Conservation (phyloP, 1,139 yeast genomes). For the Yamadazyma atmosphaerica region DNA sequence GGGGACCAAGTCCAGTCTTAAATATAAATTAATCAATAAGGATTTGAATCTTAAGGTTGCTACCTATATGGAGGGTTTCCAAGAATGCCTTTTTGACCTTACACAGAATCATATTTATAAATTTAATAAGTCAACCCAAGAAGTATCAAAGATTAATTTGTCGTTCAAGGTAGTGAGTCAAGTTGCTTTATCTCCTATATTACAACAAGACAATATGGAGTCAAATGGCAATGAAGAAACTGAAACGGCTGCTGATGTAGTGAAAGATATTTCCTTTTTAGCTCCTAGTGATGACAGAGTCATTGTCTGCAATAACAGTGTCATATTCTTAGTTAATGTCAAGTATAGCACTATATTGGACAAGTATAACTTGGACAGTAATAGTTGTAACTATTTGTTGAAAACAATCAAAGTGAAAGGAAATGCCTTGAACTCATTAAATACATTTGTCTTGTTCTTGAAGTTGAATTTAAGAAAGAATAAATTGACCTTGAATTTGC, state of each 20-base stretch:
- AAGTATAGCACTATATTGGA: conserved; percentile 46
- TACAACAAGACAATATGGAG: conserved; percentile 13
- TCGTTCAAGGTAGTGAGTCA: conserved; percentile 22
- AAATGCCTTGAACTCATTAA: conserved; percentile 35
- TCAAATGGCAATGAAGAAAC: background rate
- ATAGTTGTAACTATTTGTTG: conserved; percentile 24
- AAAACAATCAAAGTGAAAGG: conserved; percentile 46
- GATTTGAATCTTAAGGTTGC: conserved; percentile 3
- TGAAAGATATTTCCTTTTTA: conserved; percentile 19
- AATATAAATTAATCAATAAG: conserved; percentile 7
- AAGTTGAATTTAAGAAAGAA: conserved; percentile 45
- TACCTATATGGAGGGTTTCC: conserved; percentile 5
- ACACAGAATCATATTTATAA: conserved; percentile 11
- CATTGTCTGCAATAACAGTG: conserved; percentile 38
- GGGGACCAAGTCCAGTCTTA: conserved; percentile 1
- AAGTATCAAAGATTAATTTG: conserved; percentile 15
- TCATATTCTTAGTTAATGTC: conserved; percentile 44
- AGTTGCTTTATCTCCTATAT: conserved; percentile 22
- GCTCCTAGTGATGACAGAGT: conserved; percentile 49
- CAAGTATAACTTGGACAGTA: conserved; percentile 28
- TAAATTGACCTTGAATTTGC: conserved; percentile 42
- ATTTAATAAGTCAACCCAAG: conserved; percentile 7
- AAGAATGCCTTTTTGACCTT: conserved; percentile 9
- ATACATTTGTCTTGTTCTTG: conserved; percentile 45
- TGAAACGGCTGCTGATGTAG: background rate